Evolutionary conservation across 1,284 basidiomycete genomes (phyloP).

Genomic region (Xanthoconium separans): DNA sequence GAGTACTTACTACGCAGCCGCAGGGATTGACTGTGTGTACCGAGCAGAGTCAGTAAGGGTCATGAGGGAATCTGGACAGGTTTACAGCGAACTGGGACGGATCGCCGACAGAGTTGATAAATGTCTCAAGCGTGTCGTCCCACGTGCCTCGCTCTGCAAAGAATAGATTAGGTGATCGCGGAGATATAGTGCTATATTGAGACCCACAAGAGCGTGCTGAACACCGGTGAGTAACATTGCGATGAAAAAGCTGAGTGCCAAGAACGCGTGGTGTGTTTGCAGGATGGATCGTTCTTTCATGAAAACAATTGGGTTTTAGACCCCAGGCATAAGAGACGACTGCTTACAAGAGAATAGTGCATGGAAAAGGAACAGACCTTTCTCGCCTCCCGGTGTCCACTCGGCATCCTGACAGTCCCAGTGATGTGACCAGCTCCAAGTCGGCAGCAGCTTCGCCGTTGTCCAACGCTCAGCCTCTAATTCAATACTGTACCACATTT

Average conservation of each 20-base stretch:
- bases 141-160: slow-evolving; percentile 87
- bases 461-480: no score
- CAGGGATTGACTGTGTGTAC: slow-evolving; percentile 65
- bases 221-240: slow-evolving; percentile 81
- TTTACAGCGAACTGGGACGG: slow-evolving; percentile 70
- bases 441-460: no score
- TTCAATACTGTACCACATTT: no score
- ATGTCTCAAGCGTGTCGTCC: slow-evolving; percentile 76
- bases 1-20: slow-evolving; percentile 64
- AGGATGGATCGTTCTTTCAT: slow-evolving; percentile 78
- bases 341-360: slow-evolving; percentile 74
- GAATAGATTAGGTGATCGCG: background rate
- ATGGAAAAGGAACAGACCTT: no score
- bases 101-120: slow-evolving; percentile 82
- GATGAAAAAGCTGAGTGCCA: slow-evolving; percentile 86
- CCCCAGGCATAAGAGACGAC: background rate
- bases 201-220: slow-evolving; percentile 78
- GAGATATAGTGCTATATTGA: background rate
- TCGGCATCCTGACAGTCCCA: no score
- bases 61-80: background rate
- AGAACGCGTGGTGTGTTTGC: slow-evolving; percentile 80
- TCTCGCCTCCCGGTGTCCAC: no score
- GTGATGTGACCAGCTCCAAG: no score
- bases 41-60: background rate
- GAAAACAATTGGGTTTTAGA: background rate